phyloP scores from a whole-genome alignment of 2,329 filamentous ascomycete species.

The Didymella arachidicola region DNA sequence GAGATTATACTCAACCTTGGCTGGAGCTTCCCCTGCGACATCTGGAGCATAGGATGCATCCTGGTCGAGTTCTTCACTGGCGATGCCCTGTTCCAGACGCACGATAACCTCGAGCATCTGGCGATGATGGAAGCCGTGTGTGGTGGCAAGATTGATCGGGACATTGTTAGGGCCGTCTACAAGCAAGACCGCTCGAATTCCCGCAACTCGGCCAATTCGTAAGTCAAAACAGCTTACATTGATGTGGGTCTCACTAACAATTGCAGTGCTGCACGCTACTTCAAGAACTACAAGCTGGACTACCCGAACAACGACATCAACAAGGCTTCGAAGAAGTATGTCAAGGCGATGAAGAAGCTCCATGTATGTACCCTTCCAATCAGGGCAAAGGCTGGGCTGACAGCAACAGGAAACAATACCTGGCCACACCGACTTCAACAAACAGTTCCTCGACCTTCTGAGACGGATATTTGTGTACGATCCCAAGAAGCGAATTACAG shows the following conservation, averaged over 20 bases:
- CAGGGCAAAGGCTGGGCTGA: slow-evolving; percentile 18
- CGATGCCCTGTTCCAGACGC: slow-evolving; percentile 72
- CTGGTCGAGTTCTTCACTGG: slow-evolving; percentile 74
- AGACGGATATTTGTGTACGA: slow-evolving; percentile 72
- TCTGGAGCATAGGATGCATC: slow-evolving; percentile 75
- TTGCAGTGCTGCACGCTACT: slow-evolving; percentile 56
- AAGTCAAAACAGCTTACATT: slow-evolving; percentile 38
- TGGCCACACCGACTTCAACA: slow-evolving; percentile 66
- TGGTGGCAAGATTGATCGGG: slow-evolving; percentile 62
- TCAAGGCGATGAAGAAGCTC: slow-evolving; percentile 72
- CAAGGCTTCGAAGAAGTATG: slow-evolving; percentile 70
- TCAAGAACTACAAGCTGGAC: slow-evolving; percentile 64
- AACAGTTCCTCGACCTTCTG: slow-evolving; percentile 68
- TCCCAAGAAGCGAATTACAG: slow-evolving; percentile 69
- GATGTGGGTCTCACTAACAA: slow-evolving; percentile 40
- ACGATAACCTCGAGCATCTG: slow-evolving; percentile 72
- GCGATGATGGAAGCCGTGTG: slow-evolving; percentile 74
- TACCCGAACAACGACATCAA: slow-evolving; percentile 70
- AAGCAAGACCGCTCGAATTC: slow-evolving; percentile 56
- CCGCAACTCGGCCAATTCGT: slow-evolving; percentile 65
- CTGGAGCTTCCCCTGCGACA: slow-evolving; percentile 73
- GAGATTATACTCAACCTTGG: slow-evolving; percentile 73
- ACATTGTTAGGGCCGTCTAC: slow-evolving; percentile 62
- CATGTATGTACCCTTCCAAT: slow-evolving; percentile 54
- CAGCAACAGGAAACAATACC: slow-evolving; percentile 67